phyloP scores from a whole-genome alignment of 1,139 yeast species.

The Taphrina sp. region DNA sequence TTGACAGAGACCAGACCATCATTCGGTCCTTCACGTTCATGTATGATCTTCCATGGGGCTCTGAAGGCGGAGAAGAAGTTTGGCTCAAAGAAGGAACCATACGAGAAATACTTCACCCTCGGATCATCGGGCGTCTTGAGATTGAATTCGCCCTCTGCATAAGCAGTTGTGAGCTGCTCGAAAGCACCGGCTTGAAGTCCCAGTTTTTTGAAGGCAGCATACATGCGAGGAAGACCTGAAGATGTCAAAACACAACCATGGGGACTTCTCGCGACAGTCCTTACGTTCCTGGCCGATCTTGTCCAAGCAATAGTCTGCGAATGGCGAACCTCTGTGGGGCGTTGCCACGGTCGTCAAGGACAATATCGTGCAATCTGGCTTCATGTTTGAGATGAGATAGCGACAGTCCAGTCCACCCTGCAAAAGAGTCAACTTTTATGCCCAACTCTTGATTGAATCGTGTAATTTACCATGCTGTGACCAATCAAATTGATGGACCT shows the following conservation, averaged over 20 bases:
- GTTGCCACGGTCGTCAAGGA: slow-evolving; percentile 82
- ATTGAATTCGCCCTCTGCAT: slow-evolving; percentile 56
- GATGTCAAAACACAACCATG: not conserved
- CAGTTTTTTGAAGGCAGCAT: slow-evolving; percentile 13
- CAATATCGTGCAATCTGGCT: slow-evolving; percentile 39
- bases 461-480: slow-evolving; percentile 59
- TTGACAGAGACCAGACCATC: slow-evolving; percentile 83
- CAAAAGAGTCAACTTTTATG: not conserved
- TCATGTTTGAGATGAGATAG: slow-evolving; percentile 63
- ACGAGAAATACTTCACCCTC: slow-evolving; percentile 68
- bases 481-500: slow-evolving; percentile 64
- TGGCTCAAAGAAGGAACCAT: slow-evolving; percentile 56
- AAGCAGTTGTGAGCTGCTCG: slow-evolving; percentile 50
- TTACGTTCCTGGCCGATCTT: slow-evolving; percentile 20
- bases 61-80: slow-evolving; percentile 30
- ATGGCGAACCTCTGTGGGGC: slow-evolving; percentile 82
- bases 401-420: slow-evolving; percentile 86
- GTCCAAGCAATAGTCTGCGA: slow-evolving; percentile 59
- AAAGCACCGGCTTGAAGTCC: slow-evolving; percentile 31
- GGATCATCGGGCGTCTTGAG: slow-evolving; percentile 55
- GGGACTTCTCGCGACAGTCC: not conserved
- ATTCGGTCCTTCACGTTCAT: slow-evolving; percentile 45
- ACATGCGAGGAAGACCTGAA: slow-evolving; percentile 16
- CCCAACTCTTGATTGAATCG: not conserved
- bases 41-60: slow-evolving; percentile 31